phyloP scores from a whole-genome alignment of 768 basidiomycete species.

The Naganishia antarctica region DNA sequence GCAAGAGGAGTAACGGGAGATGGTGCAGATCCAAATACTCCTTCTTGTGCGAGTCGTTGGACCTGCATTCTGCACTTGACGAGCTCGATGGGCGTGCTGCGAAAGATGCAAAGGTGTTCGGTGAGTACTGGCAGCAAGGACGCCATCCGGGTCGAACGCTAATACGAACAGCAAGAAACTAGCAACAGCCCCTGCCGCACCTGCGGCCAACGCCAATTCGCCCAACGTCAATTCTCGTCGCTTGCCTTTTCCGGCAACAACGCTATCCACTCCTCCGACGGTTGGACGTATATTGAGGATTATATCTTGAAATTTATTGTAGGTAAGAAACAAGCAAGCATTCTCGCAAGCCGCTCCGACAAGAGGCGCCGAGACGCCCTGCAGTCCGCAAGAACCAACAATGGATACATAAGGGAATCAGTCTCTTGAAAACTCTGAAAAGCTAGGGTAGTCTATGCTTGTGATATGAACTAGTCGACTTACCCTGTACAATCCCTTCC shows the following conservation, averaged over 20 bases:
- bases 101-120: background rate
- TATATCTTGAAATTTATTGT: constrained; percentile 60
- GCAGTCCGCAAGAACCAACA: too few relatives aligned
- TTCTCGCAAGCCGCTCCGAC: constrained; percentile 91
- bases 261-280: background rate
- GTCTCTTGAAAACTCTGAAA: too few relatives aligned
- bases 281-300: constrained; percentile 34
- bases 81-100: constrained; percentile 84
- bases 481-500: constrained; percentile 81
- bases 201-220: constrained; percentile 74
- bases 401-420: too few relatives aligned
- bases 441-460: too few relatives aligned
- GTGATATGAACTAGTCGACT: constrained; percentile 40
- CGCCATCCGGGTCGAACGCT: too few relatives aligned
- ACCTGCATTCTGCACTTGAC: constrained; percentile 99
- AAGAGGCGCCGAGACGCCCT: constrained; percentile 88
- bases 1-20: constrained; percentile 24
- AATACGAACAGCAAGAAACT: constrained; percentile 70
- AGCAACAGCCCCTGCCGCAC: constrained; percentile 76
- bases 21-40: constrained; percentile 33
- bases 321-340: constrained; percentile 78
- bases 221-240: constrained; percentile 46
- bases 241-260: constrained; percentile 29
- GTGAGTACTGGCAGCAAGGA: too few relatives aligned
- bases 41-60: constrained; percentile 64